Base-by-base conservation (phyloP, 805 yeast genomes). In the Yamadazyma sp. region DNA sequence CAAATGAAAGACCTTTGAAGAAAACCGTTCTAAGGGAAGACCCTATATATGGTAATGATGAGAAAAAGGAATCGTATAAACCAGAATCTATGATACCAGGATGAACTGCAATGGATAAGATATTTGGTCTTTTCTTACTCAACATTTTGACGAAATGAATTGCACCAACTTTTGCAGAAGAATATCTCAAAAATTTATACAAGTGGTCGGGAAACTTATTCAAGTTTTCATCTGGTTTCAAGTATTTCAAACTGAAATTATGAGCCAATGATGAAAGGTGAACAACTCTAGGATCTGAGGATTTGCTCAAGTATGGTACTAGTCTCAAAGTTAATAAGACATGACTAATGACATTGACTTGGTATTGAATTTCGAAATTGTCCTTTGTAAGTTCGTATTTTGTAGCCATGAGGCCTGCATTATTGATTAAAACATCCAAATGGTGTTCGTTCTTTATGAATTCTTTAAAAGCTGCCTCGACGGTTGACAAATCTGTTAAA, bases 331-430 rank as follows among this genome's bases (percentile, higher is more conserved):
- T 56, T 43, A 66, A 52, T 20, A 66, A 43, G n/a, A 61, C 39
- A 30, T 61, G 70, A 12, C 58, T 52, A 19, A 58, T 58, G 23
- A 49, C 52, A 41, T 65, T 66, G 15, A 61, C 69, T 47, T 66
- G 72, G 45, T 59, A 63, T 50, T 65, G 71, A 24, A 64, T 47
- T 42, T 66, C 72, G 44, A 51, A 55, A 14, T 55, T 60, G 42
- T 66, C 70, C 31, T 53, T 53, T 7, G 70, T 62, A 23, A 46
- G 33, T 35, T 56, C 58, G 36, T 43, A 56, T 0, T 70, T 69
- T n/a, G 56, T 51, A 4, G 52, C 70, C 71, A 65, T 62, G 10
- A 65, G 32, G 1, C 72, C 71, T 4, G 71, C 72, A 45, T 66
- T 66, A 39, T 60, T 60, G 32, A 66, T 53, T 31, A 66, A 55